Evolutionary conservation across 75 land plant genomes (phyloP).

Genomic region (Pinus tabuliformis): DNA sequence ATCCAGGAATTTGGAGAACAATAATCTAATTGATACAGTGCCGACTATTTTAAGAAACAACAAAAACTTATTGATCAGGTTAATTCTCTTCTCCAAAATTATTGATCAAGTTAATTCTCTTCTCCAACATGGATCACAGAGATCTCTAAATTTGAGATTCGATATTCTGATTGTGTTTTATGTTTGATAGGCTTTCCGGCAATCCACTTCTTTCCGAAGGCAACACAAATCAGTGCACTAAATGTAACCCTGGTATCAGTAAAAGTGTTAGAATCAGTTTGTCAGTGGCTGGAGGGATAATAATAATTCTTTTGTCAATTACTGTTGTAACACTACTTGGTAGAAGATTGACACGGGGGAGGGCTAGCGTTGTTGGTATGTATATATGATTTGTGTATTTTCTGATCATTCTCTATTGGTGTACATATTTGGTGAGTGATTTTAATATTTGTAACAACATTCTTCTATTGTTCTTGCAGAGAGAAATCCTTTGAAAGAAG

Average conservation of each 20-base stretch:
- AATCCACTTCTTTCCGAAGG: neutral
- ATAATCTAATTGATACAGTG: conserved; percentile 16
- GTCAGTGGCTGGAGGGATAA: neutral
- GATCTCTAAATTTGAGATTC: neutral
- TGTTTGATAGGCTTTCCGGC: neutral
- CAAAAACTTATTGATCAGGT: neutral
- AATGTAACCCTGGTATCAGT: neutral
- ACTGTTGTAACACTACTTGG: too few species aligned
- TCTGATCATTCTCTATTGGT: too few species aligned
- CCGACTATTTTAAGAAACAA: conserved; percentile 13
- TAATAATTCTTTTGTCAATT: too few species aligned
- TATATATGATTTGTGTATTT: too few species aligned
- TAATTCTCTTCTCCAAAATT: too few species aligned
- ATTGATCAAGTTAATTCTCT: too few species aligned
- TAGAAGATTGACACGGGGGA: too few species aligned
- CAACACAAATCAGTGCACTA: neutral
- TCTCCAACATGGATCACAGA: neutral
- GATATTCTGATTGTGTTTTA: neutral
- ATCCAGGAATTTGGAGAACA: conserved; percentile 13
- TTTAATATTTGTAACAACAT: too few species aligned
- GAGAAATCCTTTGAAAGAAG: neutral
- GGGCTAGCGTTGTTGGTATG: too few species aligned
- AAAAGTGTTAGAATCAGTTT: neutral
- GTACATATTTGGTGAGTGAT: too few species aligned
- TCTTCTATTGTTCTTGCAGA: neutral